phyloP scores from a whole-genome alignment of 352 stramenopile species.

The Albugo laibachii region DNA sequence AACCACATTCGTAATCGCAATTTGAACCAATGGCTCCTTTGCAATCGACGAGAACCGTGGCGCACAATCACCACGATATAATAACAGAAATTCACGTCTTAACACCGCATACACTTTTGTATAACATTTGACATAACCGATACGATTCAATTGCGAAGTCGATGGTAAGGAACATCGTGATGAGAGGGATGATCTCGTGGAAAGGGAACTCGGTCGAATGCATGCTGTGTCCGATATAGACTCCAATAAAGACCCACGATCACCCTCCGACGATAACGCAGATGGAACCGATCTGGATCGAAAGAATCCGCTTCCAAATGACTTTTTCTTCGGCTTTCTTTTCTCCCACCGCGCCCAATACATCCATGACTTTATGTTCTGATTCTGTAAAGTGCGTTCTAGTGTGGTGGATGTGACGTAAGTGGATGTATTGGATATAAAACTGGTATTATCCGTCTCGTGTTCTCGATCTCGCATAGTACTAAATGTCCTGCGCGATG shows the following conservation, averaged over 20 bases:
- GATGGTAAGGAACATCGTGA: too few species aligned
- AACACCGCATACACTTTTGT: conserved; percentile 23
- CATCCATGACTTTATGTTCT: conserved; percentile 11
- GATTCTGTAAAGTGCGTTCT: too few species aligned
- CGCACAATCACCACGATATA: conserved; percentile 16
- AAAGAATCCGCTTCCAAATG: background rate
- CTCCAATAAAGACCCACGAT: background rate
- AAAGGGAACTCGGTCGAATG: background rate
- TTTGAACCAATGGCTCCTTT: conserved; percentile 16
- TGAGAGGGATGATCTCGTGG: background rate
- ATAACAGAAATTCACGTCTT: conserved; percentile 20
- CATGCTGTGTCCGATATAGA: background rate
- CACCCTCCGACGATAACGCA: background rate
- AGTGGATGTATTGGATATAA: too few species aligned
- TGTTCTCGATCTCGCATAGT: too few species aligned
- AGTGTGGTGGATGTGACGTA: too few species aligned
- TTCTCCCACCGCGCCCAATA: conserved; percentile 16
- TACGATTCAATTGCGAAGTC: too few species aligned
- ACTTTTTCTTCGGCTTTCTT: background rate
- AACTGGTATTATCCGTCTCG: too few species aligned
- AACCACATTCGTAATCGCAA: conserved; percentile 13
- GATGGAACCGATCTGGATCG: background rate
- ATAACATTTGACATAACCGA: conserved; percentile 3
- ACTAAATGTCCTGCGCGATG: too few species aligned
- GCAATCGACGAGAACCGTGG: conserved; percentile 1